Base-by-base conservation (phyloP, 2,329 filamentous ascomycete genomes). In the Coniochaeta pulveracea region DNA sequence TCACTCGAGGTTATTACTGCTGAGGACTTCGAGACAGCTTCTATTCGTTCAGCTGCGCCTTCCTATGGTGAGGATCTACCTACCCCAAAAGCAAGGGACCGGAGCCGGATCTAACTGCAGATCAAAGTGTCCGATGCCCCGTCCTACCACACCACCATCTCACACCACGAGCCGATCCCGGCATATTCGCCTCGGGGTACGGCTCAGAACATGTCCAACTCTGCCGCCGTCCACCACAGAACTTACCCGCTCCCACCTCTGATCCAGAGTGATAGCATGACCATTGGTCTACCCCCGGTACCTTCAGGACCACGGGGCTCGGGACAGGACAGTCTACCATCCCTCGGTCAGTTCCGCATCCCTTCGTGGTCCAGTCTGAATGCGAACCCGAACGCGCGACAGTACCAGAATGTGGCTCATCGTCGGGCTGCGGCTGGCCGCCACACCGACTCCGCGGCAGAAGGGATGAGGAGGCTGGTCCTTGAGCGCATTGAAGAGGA, bases 11-110 rank as follows among this genome's bases (percentile, higher is more conserved):
- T 41, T 6, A 42, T 64, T 37, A 54, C 49, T 42, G 45, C 56
- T 5, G 68, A 73, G 38, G 76, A 81, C 49, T 73, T 78, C 37
- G 77, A 82, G 45, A 79, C 76, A 15, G 66, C 71, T 6, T 82
- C 78, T 8, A 69, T 82, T 40, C 72, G 63, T 43, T 81, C 76
- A 12, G 68, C 68, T 6, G 76, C 76, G n/a, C 77, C 77, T 25
- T 81, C 77, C 8, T 81, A 81, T 51, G 61, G 71, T 76, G n/a
- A 45, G 63, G 69, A 58, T 23, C 25, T 23, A 18, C 31, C 29
- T 22, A 8, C 5, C 8, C 6, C 18, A 4, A 16, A 29, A 4
- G 11, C n/a, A 19, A 17, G 29, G 11, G 19, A 22, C 15, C 21
- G 18, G 17, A 29, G 8, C n/a, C 11, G 11, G 9, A 16, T 33